Conservation (phyloP, 75 land plant species). For the Gnetum montanum region DNA sequence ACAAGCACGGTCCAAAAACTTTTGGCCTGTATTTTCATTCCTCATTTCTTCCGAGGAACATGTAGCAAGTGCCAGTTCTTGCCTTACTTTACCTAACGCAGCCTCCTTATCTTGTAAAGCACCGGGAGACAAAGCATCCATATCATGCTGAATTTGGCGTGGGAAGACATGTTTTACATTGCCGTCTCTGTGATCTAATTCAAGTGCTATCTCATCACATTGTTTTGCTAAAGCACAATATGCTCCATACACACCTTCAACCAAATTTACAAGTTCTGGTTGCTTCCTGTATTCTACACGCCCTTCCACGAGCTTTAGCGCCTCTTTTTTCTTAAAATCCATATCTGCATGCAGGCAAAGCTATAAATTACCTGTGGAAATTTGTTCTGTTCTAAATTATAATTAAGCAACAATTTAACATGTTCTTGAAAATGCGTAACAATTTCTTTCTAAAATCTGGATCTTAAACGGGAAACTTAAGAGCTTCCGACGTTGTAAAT, state of each 20-base stretch:
- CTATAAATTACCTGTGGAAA: too few relatives aligned
- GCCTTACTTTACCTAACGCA: neutral
- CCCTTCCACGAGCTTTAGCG: slow-evolving; percentile 31
- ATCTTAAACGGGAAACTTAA: too few relatives aligned
- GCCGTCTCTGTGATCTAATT: slow-evolving; percentile 25
- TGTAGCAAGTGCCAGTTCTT: slow-evolving; percentile 5
- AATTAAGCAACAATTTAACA: too few relatives aligned
- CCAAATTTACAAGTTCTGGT: slow-evolving; percentile 31
- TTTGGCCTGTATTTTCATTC: neutral
- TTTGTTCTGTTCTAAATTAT: too few relatives aligned
- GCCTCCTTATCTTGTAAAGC: neutral
- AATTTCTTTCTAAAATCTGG: too few relatives aligned
- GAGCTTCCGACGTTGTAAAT: too few relatives aligned
- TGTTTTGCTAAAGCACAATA: slow-evolving; percentile 39
- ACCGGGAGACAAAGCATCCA: slow-evolving; percentile 22
- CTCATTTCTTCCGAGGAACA: slow-evolving; percentile 3
- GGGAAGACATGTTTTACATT: slow-evolving; percentile 43
- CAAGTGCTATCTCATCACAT: slow-evolving; percentile 28
- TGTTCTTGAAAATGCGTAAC: too few relatives aligned
- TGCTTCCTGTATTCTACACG: slow-evolving; percentile 34
- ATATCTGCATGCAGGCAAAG: slow-evolving; percentile 15
- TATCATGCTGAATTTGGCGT: slow-evolving; percentile 22
- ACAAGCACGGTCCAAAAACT: neutral
- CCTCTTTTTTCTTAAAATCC: slow-evolving; percentile 29
- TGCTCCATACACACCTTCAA: slow-evolving; percentile 27